These are phyloP conservation scores for Flaveria brownii DNA, from an alignment of 129 eudicot species.

Conservation along the genomic window DNA sequence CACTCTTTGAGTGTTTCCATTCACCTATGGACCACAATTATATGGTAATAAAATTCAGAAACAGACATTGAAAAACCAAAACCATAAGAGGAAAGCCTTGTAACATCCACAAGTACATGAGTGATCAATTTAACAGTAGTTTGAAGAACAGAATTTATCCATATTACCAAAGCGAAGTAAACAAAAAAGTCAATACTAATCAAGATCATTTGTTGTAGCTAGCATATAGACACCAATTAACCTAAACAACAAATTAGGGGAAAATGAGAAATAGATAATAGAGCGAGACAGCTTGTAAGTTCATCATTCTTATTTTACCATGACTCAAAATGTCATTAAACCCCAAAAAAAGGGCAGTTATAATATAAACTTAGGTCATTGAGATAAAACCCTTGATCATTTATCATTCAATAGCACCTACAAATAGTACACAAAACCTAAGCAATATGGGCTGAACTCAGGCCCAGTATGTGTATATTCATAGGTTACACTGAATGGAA, in stretches of 20 bases:
- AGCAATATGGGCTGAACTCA: too few relatives aligned
- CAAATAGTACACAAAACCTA: too few relatives aligned
- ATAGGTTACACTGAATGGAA: too few relatives aligned
- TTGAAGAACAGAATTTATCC: background rate
- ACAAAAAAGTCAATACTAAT: background rate
- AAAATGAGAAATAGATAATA: too few relatives aligned
- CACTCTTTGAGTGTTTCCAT: slow-evolving; percentile 92
- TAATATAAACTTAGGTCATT: too few relatives aligned
- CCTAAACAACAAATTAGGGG: too few relatives aligned
- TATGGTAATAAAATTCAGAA: background rate
- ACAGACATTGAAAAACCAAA: background rate
- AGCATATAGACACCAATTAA: too few relatives aligned
- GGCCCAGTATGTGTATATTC: too few relatives aligned
- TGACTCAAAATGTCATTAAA: background rate
- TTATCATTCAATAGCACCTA: too few relatives aligned
- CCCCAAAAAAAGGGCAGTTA: too few relatives aligned
- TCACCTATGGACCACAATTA: slow-evolving; percentile 47
- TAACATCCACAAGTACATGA: background rate
- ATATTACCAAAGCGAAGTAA: background rate
- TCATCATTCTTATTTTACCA: background rate
- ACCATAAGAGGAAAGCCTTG: background rate
- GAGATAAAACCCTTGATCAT: too few relatives aligned
- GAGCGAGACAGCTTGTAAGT: background rate
- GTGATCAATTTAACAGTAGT: background rate
- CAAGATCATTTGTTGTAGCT: too few relatives aligned